Evolutionary conservation across 306 rosid genomes (phyloP), one percentile per base, ranked within the genome.

Genomic region (Rubus idaeus): DNA sequence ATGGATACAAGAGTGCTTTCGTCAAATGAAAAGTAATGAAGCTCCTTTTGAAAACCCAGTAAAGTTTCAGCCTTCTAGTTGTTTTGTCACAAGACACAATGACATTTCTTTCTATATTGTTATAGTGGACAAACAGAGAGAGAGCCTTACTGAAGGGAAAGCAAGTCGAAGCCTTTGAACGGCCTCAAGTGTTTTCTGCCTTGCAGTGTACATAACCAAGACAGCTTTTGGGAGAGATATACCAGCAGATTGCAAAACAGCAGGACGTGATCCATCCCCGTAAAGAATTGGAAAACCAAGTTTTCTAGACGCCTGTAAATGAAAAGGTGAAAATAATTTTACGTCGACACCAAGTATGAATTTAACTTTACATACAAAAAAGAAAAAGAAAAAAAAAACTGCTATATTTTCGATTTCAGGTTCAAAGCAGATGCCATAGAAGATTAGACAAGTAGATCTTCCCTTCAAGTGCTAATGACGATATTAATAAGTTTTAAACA

Each of bases 241-340:
- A 75, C 99, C 99, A 11, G 99, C 99, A 78, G 99, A 90, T 53
- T 89, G 90, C 78, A 96, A 90, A 82, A 96, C 99, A 14, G 88
- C 83, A 26, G 97, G 90, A 51, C 96, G 85, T 12, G 99, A 96
- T 77, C 99, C 99, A 68, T 96, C 99, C 77, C 99, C 99, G 1
- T 89, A 92, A 60, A 91, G 86, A 83, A 86, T 70, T 50, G 98
- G 99, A 83, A 96, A 96, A 60, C 99, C 99, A 56, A 86, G 89
- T 47, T 96, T 80, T 73, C 90, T 89, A 52, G 98, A 88, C 21
- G 78, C 84, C 99, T 96, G 89, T 58, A 17, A 74, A 79, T 47
- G 18, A 44, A 79, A 79, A 51, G 78, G 75, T 52, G 39, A 70
- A 64, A 76, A 40, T 67, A 63, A 3, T 62, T 37, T 12, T 23